phyloP scores from a whole-genome alignment of 78 protist genomes.

The Guillardia theta region DNA sequence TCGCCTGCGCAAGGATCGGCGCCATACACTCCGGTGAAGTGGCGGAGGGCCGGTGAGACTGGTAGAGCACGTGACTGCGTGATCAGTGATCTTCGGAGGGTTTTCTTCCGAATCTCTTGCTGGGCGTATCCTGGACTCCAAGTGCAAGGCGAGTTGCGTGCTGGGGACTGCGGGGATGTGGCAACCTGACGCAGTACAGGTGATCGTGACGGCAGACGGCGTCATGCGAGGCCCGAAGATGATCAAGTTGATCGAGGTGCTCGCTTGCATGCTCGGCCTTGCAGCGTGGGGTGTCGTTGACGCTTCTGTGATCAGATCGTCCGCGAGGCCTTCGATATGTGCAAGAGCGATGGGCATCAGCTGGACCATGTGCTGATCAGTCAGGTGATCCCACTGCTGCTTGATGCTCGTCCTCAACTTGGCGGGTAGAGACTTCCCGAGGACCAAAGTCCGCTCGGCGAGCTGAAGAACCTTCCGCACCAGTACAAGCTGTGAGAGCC shows the following conservation, averaged over 20 bases:
- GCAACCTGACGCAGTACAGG: neutral
- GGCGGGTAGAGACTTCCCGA: neutral
- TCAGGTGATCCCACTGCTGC: no score
- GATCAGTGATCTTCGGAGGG: constrained; percentile 55
- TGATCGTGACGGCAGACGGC: constrained; percentile 62
- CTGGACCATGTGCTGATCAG: neutral
- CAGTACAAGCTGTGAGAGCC: neutral
- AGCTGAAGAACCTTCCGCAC: neutral
- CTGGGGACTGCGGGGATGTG: neutral
- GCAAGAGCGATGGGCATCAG: neutral
- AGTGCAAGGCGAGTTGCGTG: neutral
- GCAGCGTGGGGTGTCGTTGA: no score
- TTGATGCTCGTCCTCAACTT: no score
- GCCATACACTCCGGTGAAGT: constrained; percentile 87
- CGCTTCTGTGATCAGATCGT: no score
- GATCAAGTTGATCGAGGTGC: constrained; percentile 25
- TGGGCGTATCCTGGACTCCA: neutral
- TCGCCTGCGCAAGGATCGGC: constrained; percentile 96
- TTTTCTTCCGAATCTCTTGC: constrained; percentile 37
- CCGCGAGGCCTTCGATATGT: neutral
- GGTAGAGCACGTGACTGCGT: no score
- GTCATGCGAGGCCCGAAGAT: constrained; percentile 50
- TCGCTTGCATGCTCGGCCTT: neutral
- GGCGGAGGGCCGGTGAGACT: neutral
- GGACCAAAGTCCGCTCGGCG: neutral